These are phyloP conservation scores for Colletotrichum noveboracense DNA, from an alignment of 2,329 filamentous ascomycete genomes.

Conservation along the genomic window DNA sequence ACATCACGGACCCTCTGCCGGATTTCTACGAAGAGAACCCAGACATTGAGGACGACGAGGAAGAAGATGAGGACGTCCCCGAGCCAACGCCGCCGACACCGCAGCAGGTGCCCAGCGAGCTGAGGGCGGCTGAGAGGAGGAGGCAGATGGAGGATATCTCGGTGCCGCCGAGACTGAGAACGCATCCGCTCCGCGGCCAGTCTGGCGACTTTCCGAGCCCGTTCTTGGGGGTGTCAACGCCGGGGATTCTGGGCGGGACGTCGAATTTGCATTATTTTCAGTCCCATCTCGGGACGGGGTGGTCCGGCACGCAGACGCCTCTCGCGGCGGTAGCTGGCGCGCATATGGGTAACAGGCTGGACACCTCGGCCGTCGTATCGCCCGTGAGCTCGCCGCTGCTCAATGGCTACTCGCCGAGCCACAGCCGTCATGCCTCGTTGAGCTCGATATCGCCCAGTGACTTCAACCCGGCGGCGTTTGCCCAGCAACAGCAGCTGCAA, in stretches of 20 bases:
- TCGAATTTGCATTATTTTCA: constrained; percentile 85
- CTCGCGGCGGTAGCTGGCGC: constrained; percentile 80
- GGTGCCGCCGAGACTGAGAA: constrained; percentile 45
- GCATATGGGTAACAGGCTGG: constrained; percentile 37
- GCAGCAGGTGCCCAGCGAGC: constrained; percentile 16
- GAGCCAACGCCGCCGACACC: constrained; percentile 25
- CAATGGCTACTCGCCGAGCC: constrained; percentile 32
- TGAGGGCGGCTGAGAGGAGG: constrained; percentile 24
- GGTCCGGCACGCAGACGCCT: constrained; percentile 80
- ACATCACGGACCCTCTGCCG: constrained; percentile 92
- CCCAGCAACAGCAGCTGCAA: constrained; percentile 12
- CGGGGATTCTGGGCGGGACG: constrained; percentile 72
- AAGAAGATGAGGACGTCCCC: constrained; percentile 40
- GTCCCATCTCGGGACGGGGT: constrained; percentile 72
- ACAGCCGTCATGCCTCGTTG: constrained; percentile 50
- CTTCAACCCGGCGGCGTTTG: constrained; percentile 27
- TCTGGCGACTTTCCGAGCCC: constrained; percentile 54
- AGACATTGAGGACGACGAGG: constrained; percentile 55
- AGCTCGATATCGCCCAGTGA: constrained; percentile 53
- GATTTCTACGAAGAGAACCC: constrained; percentile 93
- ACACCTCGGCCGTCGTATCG: constrained; percentile 10
- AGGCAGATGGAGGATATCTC: constrained; percentile 15
- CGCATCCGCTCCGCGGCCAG: constrained; percentile 29
- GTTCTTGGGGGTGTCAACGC: constrained; percentile 65
- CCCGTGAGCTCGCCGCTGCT: constrained; percentile 7